These are phyloP conservation scores for Lentinula lateritia DNA, from an alignment of 768 basidiomycete species.

Conservation along the genomic window DNA sequence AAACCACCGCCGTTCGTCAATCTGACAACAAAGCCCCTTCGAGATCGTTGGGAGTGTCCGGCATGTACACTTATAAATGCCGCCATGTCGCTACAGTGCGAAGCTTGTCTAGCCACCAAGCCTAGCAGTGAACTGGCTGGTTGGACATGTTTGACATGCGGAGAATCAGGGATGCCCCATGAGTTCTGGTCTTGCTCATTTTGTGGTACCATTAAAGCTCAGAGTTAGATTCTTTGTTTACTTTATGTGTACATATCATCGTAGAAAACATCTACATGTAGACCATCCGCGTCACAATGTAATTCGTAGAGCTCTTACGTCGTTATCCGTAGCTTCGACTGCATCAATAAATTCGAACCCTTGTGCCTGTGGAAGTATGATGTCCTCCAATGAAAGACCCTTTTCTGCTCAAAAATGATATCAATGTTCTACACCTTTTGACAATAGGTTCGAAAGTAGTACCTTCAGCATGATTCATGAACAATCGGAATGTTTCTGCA, in stretches of 20 bases:
- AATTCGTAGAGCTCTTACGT: neutral
- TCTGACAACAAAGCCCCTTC: neutral
- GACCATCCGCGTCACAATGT: neutral
- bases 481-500: constrained; percentile 40
- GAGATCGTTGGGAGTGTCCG: constrained; percentile 44
- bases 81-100: constrained; percentile 44
- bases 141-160: constrained; percentile 67
- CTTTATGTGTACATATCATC: neutral
- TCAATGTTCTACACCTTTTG: neutral
- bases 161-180: constrained; percentile 54
- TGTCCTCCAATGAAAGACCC: neutral
- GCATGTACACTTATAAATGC: constrained; percentile 67
- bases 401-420: neutral
- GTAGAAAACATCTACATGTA: neutral
- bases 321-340: neutral
- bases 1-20: neutral
- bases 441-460: neutral
- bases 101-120: constrained; percentile 47
- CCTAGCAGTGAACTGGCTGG: constrained; percentile 29
- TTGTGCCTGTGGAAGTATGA: neutral
- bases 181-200: constrained; percentile 71
- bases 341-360: neutral
- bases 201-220: constrained; percentile 63
- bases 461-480: constrained; percentile 23
- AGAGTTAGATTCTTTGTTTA: constrained; percentile 13